A percentile compares a stretch with the other conserved stretches of the same genome.
Evolutionary conservation across 169 alveolate genomes (phyloP).

Genomic region (Plasmodium berghei): DNA sequence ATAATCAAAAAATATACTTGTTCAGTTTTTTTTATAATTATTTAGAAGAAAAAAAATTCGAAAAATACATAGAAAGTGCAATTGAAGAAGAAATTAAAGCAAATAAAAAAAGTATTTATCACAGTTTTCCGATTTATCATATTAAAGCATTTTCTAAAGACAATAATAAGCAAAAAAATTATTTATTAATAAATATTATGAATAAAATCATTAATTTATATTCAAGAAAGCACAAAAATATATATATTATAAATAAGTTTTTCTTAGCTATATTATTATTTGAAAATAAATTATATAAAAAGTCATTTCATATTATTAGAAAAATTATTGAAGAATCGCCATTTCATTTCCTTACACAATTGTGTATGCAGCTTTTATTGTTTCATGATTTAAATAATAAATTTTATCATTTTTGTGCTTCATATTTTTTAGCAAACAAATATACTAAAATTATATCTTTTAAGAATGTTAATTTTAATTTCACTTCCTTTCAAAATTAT

Average conservation of each 20-base stretch:
- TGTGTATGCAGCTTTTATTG: slow-evolving; percentile 66
- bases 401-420: slow-evolving; percentile 49
- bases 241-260: slow-evolving; percentile 43
- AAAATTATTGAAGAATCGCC: slow-evolving; percentile 39
- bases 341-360: slow-evolving; percentile 21
- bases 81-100: not conserved
- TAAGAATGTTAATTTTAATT: slow-evolving; percentile 42
- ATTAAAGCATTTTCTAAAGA: slow-evolving; percentile 57
- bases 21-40: slow-evolving; percentile 34
- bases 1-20: slow-evolving; percentile 9
- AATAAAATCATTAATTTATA: slow-evolving; percentile 62
- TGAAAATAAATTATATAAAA: slow-evolving; percentile 48
- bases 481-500: slow-evolving; percentile 17
- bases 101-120: slow-evolving; percentile 33
- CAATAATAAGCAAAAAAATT: slow-evolving; percentile 38
- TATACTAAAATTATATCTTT: slow-evolving; percentile 27
- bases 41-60: slow-evolving; percentile 69
- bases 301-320: slow-evolving; percentile 29
- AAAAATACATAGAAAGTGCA: slow-evolving; percentile 48
- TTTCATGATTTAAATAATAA: slow-evolving; percentile 33
- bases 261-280: slow-evolving; percentile 55
- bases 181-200: slow-evolving; percentile 48
- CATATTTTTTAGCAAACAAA: slow-evolving; percentile 53
- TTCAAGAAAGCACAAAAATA: slow-evolving; percentile 36
- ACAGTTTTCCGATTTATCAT: slow-evolving; percentile 51